These are phyloP conservation scores for Citrus medica DNA, from an alignment of 345 rosid species.

Conservation along the genomic window DNA sequence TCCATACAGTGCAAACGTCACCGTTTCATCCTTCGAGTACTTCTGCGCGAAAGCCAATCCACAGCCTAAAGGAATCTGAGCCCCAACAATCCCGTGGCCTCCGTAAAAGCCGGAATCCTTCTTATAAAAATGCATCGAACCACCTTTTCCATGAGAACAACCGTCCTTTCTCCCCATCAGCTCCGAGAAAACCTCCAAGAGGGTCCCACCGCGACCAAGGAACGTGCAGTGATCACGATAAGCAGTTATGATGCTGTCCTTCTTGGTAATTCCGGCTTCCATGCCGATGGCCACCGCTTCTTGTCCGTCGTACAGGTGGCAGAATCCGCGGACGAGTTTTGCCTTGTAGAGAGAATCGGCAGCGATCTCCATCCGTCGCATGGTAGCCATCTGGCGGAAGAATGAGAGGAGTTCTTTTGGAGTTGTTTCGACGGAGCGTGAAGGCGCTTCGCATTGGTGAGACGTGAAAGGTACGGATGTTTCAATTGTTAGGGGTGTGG, in stretches of 20 bases:
- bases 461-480: constrained; percentile 84
- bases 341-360: constrained; percentile 97
- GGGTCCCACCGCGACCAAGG: constrained; percentile 82
- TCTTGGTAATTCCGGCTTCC: constrained; percentile 91
- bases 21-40: constrained; percentile 78
- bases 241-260: constrained; percentile 81
- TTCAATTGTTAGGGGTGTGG: constrained; percentile 73
- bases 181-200: constrained; percentile 70
- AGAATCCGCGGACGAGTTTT: constrained; percentile 96
- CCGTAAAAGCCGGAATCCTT: constrained; percentile 81
- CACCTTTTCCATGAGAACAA: constrained; percentile 90
- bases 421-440: constrained; percentile 73
- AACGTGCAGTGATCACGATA: constrained; percentile 91
- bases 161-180: constrained; percentile 92
- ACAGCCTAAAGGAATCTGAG: constrained; percentile 88
- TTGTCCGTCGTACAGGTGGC: constrained; percentile 98
- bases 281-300: constrained; percentile 94
- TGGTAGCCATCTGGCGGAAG: constrained; percentile 79
- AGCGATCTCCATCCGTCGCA: constrained; percentile 98
- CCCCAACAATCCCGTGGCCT: constrained; percentile 97
- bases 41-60: constrained; percentile 99
- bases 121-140: constrained; percentile 97
- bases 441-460: constrained; percentile 80
- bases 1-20: constrained; percentile 82
- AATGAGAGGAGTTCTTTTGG: constrained; percentile 63